phyloP scores from a whole-genome alignment of 169 alveolate species.

The Toxoplasma gondii region DNA sequence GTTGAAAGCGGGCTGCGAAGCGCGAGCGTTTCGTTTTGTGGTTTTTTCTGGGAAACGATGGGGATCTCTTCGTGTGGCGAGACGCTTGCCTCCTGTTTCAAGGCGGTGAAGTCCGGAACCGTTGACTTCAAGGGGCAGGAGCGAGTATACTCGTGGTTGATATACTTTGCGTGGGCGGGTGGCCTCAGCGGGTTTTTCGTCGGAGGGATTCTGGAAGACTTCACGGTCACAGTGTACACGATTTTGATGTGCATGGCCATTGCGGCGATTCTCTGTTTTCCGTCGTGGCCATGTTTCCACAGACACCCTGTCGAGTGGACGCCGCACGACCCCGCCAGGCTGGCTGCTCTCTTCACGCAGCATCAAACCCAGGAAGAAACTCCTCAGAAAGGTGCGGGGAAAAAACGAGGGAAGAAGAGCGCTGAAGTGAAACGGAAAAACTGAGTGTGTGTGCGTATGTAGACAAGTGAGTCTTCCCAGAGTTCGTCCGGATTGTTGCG shows the following conservation, averaged over 20 bases:
- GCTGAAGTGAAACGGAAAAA: neutral
- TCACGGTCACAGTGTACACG: neutral
- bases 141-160: conserved; percentile 18
- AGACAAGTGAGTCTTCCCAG: too few relatives aligned
- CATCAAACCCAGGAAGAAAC: neutral
- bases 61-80: neutral
- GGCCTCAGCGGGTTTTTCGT: conserved; percentile 19
- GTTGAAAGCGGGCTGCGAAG: too few relatives aligned
- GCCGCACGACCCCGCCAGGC: conserved; percentile 62
- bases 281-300: conserved; percentile 58
- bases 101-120: conserved; percentile 42
- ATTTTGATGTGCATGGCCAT: neutral
- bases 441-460: neutral
- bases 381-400: neutral
- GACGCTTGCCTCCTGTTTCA: neutral
- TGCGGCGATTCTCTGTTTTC: conserved; percentile 54
- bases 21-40: neutral
- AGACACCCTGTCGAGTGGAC: conserved; percentile 43
- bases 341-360: conserved; percentile 47
- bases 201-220: conserved; percentile 31
- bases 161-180: neutral
- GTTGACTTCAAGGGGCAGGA: conserved; percentile 59
- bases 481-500: too few relatives aligned
- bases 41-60: neutral
- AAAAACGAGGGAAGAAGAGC: neutral